Base-by-base conservation (phyloP, 345 rosid genomes). In the Brassica rapa region DNA sequence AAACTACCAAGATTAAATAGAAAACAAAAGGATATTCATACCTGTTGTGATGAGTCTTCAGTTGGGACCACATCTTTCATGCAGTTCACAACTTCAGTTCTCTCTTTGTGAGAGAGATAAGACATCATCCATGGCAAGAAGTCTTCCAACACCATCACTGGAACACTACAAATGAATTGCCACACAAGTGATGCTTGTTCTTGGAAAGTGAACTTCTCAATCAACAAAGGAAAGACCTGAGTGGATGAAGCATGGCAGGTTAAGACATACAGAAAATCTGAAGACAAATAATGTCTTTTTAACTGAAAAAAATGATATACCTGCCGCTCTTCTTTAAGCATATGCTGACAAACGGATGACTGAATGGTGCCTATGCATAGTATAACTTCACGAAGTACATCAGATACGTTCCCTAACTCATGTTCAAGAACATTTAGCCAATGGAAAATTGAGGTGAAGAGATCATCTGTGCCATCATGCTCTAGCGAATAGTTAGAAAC, bases 241-340 rank as follows among this genome's bases (percentile, higher is more conserved):
- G 56, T 29, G 27, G 43, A 70, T 29, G 37, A 64, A 51, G 11
- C 63, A 5, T 64, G 41, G 21, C 39, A 30, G 46, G 66, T 39
- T 74, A 46, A 23, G 30, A 27, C 30, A 27, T 8, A 35, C 25
- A 35, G n/a, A 2, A 21, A 49, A 8, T 29, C 24, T 66, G 5
- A 66, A 66, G 70, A 21, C 33, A 46, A 19, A 19, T 19, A 19
- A 69, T 8, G 60, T 68, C 72, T 30, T 8, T 23, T 15, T 25
- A 69, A 69, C n/a, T 30, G 43, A 5, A 61, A 6, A 1, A 35
- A 33, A 64, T 10, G 33, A 57, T 23, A 37, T 59, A 93, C 98
- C 95, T 93, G 98, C 10, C 84, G 88, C 79, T 94, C 98, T 89
- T 94, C 98, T 86, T 94, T 94, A 63, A 88, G 87, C 98, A 94